Conservation (phyloP, 371 early-diverging fungal species). For the Mucor sp. region DNA sequence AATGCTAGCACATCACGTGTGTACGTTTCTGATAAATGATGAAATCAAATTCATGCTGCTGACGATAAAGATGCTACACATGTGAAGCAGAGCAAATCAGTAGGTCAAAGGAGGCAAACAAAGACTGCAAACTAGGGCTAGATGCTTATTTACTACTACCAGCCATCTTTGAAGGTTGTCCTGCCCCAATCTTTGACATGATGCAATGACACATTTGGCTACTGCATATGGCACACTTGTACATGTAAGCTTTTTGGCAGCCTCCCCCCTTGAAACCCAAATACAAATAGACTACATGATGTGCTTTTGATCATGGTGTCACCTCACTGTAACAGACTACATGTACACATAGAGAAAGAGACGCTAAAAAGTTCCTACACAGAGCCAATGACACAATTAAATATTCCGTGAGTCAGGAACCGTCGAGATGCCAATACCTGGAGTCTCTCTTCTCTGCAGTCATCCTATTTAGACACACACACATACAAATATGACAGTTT, state of each 20-base stretch:
- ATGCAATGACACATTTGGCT: neutral
- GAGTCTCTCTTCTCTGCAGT: no score
- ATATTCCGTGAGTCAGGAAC: neutral
- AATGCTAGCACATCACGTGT: neutral
- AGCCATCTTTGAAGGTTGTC: neutral
- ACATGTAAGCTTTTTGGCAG: neutral
- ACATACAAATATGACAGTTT: neutral
- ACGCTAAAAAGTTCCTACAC: neutral
- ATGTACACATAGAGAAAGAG: neutral
- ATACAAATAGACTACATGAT: neutral
- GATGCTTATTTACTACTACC: no score
- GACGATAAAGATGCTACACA: neutral
- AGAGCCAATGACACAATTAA: neutral
- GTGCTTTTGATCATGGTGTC: no score
- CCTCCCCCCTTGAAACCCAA: neutral
- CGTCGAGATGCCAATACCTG: neutral
- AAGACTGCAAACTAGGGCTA: neutral
- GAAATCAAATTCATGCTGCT: neutral
- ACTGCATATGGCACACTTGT: neutral
- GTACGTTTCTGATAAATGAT: neutral
- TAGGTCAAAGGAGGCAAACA: neutral
- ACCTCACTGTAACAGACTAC: no score
- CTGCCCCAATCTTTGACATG: neutral
- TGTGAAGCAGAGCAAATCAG: no score
- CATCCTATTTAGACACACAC: neutral